Evolutionary conservation across 148 eudicot genomes (phyloP), one percentile per base, ranked within the genome.

Genomic region (Chenopodium berlandieri): DNA sequence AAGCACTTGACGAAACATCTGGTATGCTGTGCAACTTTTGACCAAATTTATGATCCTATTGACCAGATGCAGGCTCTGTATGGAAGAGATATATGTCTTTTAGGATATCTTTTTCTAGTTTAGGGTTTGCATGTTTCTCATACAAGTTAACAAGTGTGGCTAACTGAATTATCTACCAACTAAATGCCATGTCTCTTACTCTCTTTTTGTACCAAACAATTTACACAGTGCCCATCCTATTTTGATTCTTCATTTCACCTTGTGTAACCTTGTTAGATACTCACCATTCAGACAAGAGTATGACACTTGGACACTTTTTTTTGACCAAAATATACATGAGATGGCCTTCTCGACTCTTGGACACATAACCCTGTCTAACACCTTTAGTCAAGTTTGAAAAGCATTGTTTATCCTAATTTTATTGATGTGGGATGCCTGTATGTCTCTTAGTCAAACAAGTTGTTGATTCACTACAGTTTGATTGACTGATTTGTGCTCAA

Each of bases 1-100:
- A 92, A 85, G 85, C 91, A 81, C 66, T 95, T 65, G 98, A 95
- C 86, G 94, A 92, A 86, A 83, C 94, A 67, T 78, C 92, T 83
- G 97, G 98, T 95, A 90, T 71, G 48, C 30, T 58, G 0, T 56
- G 54, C 54, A 50, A 13, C 62, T 56, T 40, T 62, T 60, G 58
- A 46, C 32, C 58, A 12, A 23, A 12, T 73, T 50, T 23, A 2
- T 46, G 54, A 72, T 66, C 34, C 30, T 72, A 34, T 72, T n/a
- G 27, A 73, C 31, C 22, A 73, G 32, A 46, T 44, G 56, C 31
- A 44, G n/a, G 14, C 16, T 73, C 20, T 9, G 16, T 47, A 2
- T 4, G 12, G 48, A 71, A 19, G 12, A 2, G 14, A 71, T 37
- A 66, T 9, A 8, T 66, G 17, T 66, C 17, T 66, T 16, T 64